Base-by-base conservation (phyloP, 768 basidiomycete genomes). In the Macrolepiota dolichaula region DNA sequence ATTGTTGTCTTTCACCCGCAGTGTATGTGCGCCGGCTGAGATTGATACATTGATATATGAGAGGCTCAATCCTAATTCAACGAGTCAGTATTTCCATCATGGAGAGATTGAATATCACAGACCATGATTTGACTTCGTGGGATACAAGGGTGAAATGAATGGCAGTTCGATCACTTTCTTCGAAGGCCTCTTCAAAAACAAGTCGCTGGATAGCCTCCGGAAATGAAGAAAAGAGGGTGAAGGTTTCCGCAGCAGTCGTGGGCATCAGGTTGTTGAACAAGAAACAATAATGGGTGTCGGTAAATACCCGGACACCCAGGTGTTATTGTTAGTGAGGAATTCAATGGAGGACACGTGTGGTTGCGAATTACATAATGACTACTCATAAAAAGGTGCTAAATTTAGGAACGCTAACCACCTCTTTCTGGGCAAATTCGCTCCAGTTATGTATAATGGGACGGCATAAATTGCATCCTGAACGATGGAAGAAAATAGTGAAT, bases 11-110 rank as follows among this genome's bases (percentile, higher is more conserved):
- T 24, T 25, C 22, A 27, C 19, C 10, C 27, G 36, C 29, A 19
- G 24, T 22, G 37, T 46, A 49, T 10, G 44, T 55, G 35, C 49
- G 32, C n/a, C 35, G 35, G 22, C 47, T 61, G 29, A 61, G 36
- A 17, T 44, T 17, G 4, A 61, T 50, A 22, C 52, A 47, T 24
- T 61, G 59, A 35, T 61, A 61, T 19, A 61, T 55, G 52, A 61
- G 59, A 27, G 59, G 59, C 15, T 61, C 59, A 10, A 61, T 61
- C 59, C 59, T 61, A 22, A 36, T 55, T 55, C 22, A 27, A 35
- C 6, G 22, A 2, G 35, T 59, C 27, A 38, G 27, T 17, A 25
- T 5, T 36, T 5, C 29, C 37, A 24, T 25, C 24, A n/a, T 9
- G n/a, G 29, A 46, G 10, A 10, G 22, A 25, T 15, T 25, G 32